phyloP scores from a whole-genome alignment of 2,329 filamentous ascomycete species.

The Pestalotiopsis sp. region DNA sequence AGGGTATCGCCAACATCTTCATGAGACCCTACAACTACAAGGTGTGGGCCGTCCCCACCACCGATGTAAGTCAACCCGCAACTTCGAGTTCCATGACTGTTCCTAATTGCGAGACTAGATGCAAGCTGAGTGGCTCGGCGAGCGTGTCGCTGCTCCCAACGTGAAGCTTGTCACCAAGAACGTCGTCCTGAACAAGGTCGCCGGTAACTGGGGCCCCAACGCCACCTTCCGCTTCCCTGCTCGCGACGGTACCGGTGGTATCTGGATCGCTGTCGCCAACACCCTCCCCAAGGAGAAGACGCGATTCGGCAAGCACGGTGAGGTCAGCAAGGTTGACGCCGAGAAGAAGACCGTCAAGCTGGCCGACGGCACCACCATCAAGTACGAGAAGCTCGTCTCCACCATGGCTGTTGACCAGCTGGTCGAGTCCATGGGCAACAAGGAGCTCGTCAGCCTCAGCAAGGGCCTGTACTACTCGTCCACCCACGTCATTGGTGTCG shows the following conservation, averaged over 20 bases:
- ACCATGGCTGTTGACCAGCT: slow-evolving; percentile 96
- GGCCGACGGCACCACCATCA: slow-evolving; percentile 82
- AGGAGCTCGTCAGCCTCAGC: slow-evolving; percentile 79
- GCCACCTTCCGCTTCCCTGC: slow-evolving; percentile 98
- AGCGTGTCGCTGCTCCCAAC: slow-evolving; percentile 96
- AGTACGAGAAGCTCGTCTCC: slow-evolving; percentile 89
- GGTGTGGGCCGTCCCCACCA: slow-evolving; percentile 98
- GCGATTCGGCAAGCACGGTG: slow-evolving; percentile 81
- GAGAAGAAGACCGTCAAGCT: slow-evolving; percentile 81
- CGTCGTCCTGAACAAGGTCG: slow-evolving; percentile 93
- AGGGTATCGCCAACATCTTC: slow-evolving; percentile 90
- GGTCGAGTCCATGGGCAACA: slow-evolving; percentile 83
- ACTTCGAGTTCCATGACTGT: neutral
- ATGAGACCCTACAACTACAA: slow-evolving; percentile 99
- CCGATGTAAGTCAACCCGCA: slow-evolving; percentile 66
- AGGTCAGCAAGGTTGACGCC: slow-evolving; percentile 85
- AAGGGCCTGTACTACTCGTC: slow-evolving; percentile 96
- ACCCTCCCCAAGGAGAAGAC: slow-evolving; percentile 92
- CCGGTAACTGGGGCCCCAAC: slow-evolving; percentile 97
- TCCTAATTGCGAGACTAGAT: slow-evolving; percentile 60
- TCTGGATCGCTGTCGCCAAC: slow-evolving; percentile 96
- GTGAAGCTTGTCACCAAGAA: slow-evolving; percentile 93
- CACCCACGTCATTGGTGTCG: slow-evolving; percentile 96
- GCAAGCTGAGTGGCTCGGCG: slow-evolving; percentile 98
- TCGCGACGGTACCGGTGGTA: slow-evolving; percentile 92